Conservation (phyloP, 192 early-diverging fungal genomes). For the Coemansia sp. region DNA sequence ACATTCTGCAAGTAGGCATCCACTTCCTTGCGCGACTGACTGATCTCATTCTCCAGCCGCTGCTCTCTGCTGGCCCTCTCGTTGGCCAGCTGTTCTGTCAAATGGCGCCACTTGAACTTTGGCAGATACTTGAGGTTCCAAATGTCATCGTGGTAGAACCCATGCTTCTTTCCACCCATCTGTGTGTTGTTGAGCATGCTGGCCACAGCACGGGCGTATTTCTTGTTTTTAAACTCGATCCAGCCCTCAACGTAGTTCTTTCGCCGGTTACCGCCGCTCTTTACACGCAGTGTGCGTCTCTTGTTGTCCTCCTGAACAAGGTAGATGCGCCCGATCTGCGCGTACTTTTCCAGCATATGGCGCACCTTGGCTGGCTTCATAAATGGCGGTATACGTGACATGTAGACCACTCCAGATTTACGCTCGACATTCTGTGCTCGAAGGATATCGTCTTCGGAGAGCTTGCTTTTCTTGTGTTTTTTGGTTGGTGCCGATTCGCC, state of each 20-base stretch:
- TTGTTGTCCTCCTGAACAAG: conserved; percentile 76
- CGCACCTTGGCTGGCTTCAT: conserved; percentile 84
- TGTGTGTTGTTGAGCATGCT: conserved; percentile 71
- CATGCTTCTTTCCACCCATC: conserved; percentile 85
- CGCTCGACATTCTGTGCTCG: conserved; percentile 55
- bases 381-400: conserved; percentile 89
- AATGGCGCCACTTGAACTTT: conserved; percentile 94
- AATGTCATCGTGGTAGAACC: conserved; percentile 86
- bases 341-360: conserved; percentile 70
- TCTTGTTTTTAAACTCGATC: conserved; percentile 96
- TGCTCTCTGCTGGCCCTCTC: conserved; percentile 76
- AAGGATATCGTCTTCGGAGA: conserved; percentile 40
- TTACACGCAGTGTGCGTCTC: conserved; percentile 72
- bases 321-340: conserved; percentile 78
- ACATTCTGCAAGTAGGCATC: conserved; percentile 87
- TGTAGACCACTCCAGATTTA: conserved; percentile 82
- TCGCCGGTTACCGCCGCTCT: conserved; percentile 80
- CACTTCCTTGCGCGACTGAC: conserved; percentile 79
- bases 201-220: conserved; percentile 75
- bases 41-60: conserved; percentile 75
- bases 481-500: neutral
- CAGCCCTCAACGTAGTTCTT: conserved; percentile 92
- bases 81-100: conserved; percentile 86
- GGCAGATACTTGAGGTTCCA: conserved; percentile 98
- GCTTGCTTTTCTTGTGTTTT: conserved; percentile 4